Evolutionary conservation across 2,329 filamentous ascomycete species (phyloP).

Genomic region (Fusarium oligoseptatum): DNA sequence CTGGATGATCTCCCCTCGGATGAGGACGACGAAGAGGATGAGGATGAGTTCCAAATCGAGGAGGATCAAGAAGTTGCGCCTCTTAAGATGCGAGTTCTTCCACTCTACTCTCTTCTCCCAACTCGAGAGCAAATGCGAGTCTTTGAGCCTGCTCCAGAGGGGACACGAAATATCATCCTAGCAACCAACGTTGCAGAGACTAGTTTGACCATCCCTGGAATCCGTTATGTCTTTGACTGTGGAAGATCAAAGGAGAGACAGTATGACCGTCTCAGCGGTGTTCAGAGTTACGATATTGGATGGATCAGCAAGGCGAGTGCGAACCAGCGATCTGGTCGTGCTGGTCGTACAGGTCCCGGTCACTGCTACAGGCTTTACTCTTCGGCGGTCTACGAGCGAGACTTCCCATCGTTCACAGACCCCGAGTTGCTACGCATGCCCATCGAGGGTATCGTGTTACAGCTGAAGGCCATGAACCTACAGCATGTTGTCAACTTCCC

Average conservation of each 20-base stretch:
- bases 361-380: slow-evolving; percentile 97
- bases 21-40: slow-evolving; percentile 69
- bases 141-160: slow-evolving; percentile 87
- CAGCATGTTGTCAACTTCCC: slow-evolving; percentile 94
- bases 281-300: slow-evolving; percentile 93
- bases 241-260: slow-evolving; percentile 92
- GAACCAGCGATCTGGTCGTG: slow-evolving; percentile 90
- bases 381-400: slow-evolving; percentile 91
- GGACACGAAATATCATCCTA: slow-evolving; percentile 86
- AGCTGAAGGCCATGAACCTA: slow-evolving; percentile 94
- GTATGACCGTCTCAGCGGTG: slow-evolving; percentile 88
- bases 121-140: slow-evolving; percentile 92
- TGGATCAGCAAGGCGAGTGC: slow-evolving; percentile 99
- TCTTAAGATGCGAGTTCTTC: slow-evolving; percentile 86
- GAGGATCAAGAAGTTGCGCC: slow-evolving; percentile 71
- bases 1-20: slow-evolving; percentile 72
- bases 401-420: slow-evolving; percentile 86
- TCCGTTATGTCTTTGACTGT: slow-evolving; percentile 95
- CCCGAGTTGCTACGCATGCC: slow-evolving; percentile 93
- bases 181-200: slow-evolving; percentile 98
- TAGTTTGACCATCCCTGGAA: slow-evolving; percentile 94
- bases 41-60: slow-evolving; percentile 79
- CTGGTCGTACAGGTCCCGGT: slow-evolving; percentile 93
- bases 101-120: slow-evolving; percentile 91
- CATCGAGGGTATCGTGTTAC: slow-evolving; percentile 91